These are phyloP conservation scores for Hemisphaericaspora nanyangensis DNA, from an alignment of 805 yeast genomes.

Conservation along the genomic window DNA sequence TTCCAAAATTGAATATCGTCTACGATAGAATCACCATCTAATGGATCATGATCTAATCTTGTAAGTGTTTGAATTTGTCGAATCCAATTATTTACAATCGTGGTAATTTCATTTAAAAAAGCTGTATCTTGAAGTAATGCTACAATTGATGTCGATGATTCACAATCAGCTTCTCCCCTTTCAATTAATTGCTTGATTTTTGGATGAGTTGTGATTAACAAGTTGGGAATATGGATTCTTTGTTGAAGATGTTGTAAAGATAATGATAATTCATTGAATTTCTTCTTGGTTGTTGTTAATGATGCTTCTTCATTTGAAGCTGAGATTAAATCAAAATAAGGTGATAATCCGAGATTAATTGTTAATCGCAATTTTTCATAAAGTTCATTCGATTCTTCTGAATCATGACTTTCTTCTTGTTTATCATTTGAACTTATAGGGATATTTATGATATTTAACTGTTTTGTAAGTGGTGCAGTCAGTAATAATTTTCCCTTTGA, in stretches of 20 bases:
- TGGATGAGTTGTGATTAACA: slow-evolving; percentile 51
- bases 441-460: slow-evolving; percentile 31
- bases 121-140: slow-evolving; percentile 44
- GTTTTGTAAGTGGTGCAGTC: slow-evolving; percentile 20
- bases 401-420: background rate
- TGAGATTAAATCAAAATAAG: slow-evolving; percentile 57
- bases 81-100: slow-evolving; percentile 71
- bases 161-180: slow-evolving; percentile 14
- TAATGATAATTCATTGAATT: slow-evolving; percentile 62
- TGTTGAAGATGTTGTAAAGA: slow-evolving; percentile 68
- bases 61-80: slow-evolving; percentile 57
- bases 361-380: slow-evolving; percentile 57
- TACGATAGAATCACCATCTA: slow-evolving; percentile 47
- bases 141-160: slow-evolving; percentile 35
- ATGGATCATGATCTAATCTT: slow-evolving; percentile 46
- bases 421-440: slow-evolving; percentile 13
- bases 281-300: slow-evolving; percentile 45
- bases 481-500: slow-evolving; percentile 28
- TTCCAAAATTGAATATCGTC: slow-evolving; percentile 81
- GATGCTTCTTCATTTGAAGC: slow-evolving; percentile 14
- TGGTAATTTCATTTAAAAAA: slow-evolving; percentile 67
- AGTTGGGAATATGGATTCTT: slow-evolving; percentile 64
- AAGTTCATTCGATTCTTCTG: slow-evolving; percentile 14
- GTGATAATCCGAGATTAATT: slow-evolving; percentile 59
- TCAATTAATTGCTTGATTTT: slow-evolving; percentile 23